phyloP scores from a whole-genome alignment of 306 rosid species.

The Dryas octopetala region DNA sequence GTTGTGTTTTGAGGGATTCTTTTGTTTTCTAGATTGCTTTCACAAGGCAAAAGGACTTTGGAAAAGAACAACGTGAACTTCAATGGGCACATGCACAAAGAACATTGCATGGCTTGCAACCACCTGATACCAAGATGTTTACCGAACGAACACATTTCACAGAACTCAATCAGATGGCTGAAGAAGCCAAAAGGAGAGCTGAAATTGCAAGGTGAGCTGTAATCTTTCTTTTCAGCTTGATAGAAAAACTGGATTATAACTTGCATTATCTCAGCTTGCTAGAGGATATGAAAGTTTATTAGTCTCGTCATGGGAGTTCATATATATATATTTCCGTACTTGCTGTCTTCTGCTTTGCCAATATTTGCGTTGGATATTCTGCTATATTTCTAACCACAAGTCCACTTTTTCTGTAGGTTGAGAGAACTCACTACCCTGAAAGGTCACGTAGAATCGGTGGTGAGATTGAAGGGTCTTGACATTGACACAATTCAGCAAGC shows the following conservation, averaged over 20 bases:
- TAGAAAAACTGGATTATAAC: neutral
- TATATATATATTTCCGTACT: no score
- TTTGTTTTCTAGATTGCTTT: conserved; percentile 72
- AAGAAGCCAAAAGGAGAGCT: conserved; percentile 98
- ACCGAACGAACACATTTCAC: conserved; percentile 71
- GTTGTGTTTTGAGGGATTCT: conserved; percentile 23
- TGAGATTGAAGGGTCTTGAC: conserved; percentile 95
- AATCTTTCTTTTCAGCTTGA: conserved; percentile 2
- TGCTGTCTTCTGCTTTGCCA: no score
- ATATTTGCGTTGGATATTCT: neutral
- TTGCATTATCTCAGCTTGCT: neutral
- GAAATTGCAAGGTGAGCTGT: conserved; percentile 80
- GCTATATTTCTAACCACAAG: neutral
- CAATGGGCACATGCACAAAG: conserved; percentile 99
- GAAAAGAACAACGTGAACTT: conserved; percentile 95
- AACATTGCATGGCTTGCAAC: conserved; percentile 86
- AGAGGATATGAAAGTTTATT: no score
- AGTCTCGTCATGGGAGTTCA: no score
- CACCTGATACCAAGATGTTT: conserved; percentile 85
- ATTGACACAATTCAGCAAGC: conserved; percentile 98
- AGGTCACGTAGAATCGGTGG: conserved; percentile 97
- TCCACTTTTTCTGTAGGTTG: conserved; percentile 29
- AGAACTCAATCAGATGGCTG: conserved; percentile 95
- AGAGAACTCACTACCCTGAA: conserved; percentile 89
- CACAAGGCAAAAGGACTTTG: conserved; percentile 98